A percentile compares a stretch with the other conserved stretches of the same genome.
Conservation (phyloP, 495 filamentous ascomycete species). For the Lasiosphaeria hispida region DNA sequence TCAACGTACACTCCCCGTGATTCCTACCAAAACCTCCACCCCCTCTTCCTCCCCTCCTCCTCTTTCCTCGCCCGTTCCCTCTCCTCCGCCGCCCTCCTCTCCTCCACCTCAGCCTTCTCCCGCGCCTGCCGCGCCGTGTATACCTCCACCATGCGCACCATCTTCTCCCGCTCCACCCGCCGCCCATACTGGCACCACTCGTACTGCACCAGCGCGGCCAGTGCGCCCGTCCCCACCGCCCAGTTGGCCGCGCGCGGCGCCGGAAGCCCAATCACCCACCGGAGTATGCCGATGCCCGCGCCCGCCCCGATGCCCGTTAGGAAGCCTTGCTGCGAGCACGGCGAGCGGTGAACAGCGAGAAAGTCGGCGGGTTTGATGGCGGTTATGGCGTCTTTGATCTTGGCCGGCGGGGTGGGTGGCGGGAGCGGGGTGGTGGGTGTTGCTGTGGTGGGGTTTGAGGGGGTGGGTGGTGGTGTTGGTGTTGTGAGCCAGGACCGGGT, state of each 20-base stretch:
- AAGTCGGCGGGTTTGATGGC: conserved; percentile 69
- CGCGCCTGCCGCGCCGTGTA: conserved; percentile 58
- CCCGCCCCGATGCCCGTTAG: conserved; percentile 78
- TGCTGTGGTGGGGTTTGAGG: neutral
- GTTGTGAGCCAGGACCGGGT: neutral
- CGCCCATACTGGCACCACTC: conserved; percentile 78
- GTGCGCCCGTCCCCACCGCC: conserved; percentile 73
- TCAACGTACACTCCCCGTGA: neutral
- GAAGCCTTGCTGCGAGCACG: conserved; percentile 79
- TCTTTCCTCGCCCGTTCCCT: conserved; percentile 19
- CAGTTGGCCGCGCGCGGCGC: conserved; percentile 69
- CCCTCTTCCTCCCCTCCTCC: conserved; percentile 34
- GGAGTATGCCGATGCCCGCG: conserved; percentile 67
- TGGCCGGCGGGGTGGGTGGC: conserved; percentile 38
- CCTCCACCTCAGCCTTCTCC: conserved; percentile 39
- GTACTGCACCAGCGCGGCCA: conserved; percentile 63
- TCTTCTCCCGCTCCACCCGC: conserved; percentile 67
- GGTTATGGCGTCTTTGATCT: conserved; percentile 62
- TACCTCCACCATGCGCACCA: conserved; percentile 77
- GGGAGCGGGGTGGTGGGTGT: neutral
- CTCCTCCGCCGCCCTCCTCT: conserved; percentile 33
- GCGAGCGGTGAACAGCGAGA: conserved; percentile 69
- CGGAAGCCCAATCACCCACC: conserved; percentile 61
- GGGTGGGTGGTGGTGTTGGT: conserved; percentile 7
- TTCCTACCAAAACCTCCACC: conserved; percentile 53